These are phyloP conservation scores for Cutaneotrichosporon cutaneum DNA, from an alignment of 1,284 basidiomycete genomes.

Conservation along the genomic window DNA sequence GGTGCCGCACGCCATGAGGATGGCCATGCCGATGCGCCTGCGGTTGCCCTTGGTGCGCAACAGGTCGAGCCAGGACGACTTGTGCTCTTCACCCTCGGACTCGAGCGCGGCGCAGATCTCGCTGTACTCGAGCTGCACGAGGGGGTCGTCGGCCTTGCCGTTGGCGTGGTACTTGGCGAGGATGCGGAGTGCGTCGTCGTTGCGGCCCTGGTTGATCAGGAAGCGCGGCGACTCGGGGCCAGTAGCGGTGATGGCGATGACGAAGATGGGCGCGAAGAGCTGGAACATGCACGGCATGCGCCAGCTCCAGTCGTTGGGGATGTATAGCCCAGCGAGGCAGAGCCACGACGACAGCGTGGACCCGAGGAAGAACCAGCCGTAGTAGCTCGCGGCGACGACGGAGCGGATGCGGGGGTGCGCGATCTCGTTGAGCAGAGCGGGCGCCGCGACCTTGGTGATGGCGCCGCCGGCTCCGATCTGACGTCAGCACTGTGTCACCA, in stretches of 20 bases:
- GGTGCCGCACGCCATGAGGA: conserved; percentile 53
- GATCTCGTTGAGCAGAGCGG: conserved; percentile 30
- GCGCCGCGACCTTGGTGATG: conserved; percentile 30
- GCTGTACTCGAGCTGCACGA: conserved; percentile 29
- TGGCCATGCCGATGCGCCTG: conserved; percentile 55
- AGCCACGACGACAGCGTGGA: conserved; percentile 16
- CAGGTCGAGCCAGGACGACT: conserved; percentile 14
- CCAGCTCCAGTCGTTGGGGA: conserved; percentile 22
- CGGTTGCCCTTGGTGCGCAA: conserved; percentile 50
- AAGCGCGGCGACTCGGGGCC: conserved; percentile 45
- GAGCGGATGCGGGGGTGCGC: conserved; percentile 32
- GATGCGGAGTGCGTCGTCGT: conserved; percentile 34
- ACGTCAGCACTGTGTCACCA: conserved; percentile 50
- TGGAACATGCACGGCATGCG: conserved; percentile 27
- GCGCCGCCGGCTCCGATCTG: conserved; percentile 28
- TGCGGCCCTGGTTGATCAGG: conserved; percentile 33
- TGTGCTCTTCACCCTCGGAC: conserved; percentile 57
- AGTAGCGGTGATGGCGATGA: conserved; percentile 20
- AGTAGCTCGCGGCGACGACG: conserved; percentile 18
- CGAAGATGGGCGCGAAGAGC: conserved; percentile 7
- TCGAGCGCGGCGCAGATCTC: conserved; percentile 39
- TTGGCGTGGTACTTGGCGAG: conserved; percentile 39
- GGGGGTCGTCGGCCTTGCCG: conserved; percentile 28
- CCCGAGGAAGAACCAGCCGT: conserved; percentile 18
- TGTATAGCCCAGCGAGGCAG: conserved; percentile 15